Evolutionary conservation across 2,329 filamentous ascomycete species (phyloP), one percentile per base, ranked within the genome.

Genomic region (Xylaria polymorpha): DNA sequence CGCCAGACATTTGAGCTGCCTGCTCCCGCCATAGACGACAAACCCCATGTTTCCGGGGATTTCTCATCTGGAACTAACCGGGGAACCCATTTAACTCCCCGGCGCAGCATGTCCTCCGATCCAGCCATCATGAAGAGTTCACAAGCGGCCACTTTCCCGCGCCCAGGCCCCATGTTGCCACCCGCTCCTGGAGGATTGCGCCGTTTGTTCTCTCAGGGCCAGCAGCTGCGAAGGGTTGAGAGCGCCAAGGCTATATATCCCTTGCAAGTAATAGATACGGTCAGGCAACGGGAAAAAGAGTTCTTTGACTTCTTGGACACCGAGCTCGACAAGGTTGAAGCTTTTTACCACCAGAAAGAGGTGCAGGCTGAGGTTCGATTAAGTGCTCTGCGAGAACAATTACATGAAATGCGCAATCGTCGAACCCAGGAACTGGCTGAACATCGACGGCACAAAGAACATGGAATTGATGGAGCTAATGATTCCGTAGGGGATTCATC

Each of bases 321-420:
- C 10, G 92, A 99, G 81, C 84, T 99, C 15, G 86, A 90, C n/a
- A 99, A 98, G 81, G 93, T 99, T 12, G 94, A 99, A 78, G 82
- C 84, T 0, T 99, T 99, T 77, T 98, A 98, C 83, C 90, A 88
- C 74, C 83, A 88, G 73, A 98, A 98, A 78, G 96, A 99, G 78
- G 87, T 92, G 35, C 93, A 98, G 77, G 93, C 95, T 0, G 91
- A 89, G 0, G 83, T 90, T 64, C 88, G 94, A 1, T 83, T 98
- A 29, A 82, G 84, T 0, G 79, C 91, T 4, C 84, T 99, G 56
- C 88, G 92, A 50, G 89, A 94, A 61, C 96, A 99, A 79, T 85
- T 99, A 39, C 94, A 97, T 77, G 92, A 97, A 75, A 97, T 98
- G 94, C 88, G 94, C 53, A 94, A 97, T 78, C 88, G 92, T 15